Evolutionary conservation across 768 basidiomycete species (phyloP).

Genomic region (Neoboletus subvelutipes): DNA sequence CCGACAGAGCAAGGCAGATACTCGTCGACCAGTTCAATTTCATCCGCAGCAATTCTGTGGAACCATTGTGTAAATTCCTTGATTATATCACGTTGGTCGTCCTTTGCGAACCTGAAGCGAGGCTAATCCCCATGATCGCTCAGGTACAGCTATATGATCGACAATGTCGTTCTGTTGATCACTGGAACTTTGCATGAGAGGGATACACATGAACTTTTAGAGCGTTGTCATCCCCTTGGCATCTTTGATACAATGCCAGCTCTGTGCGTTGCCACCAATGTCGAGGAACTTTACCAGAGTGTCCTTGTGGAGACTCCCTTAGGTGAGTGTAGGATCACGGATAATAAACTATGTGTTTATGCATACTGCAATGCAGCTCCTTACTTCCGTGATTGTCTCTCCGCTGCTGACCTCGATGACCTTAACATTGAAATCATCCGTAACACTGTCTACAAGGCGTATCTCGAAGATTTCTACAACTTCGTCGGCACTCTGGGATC

Average conservation of each 20-base stretch:
- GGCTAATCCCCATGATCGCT: conserved; percentile 7
- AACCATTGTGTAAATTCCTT: conserved; percentile 87
- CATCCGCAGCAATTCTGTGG: conserved; percentile 85
- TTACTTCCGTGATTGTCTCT: conserved; percentile 95
- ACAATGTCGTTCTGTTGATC: conserved; percentile 96
- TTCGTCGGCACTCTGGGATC: conserved; percentile 78
- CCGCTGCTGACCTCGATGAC: conserved; percentile 95
- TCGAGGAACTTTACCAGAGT: conserved; percentile 95
- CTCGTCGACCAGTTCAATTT: conserved; percentile 98
- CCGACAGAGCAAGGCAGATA: conserved; percentile 94
- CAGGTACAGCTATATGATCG: conserved; percentile 99
- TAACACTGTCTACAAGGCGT: conserved; percentile 98
- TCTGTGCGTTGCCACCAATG: conserved; percentile 97
- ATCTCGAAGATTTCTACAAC: conserved; percentile 94
- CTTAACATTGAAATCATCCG: conserved; percentile 99
- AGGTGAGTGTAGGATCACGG: conserved; percentile 52
- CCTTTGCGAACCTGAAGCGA: not conserved
- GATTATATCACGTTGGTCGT: conserved; percentile 93
- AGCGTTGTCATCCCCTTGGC: conserved; percentile 95
- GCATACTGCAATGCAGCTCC: conserved; percentile 52
- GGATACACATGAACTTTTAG: conserved; percentile 94
- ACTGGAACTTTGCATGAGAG: conserved; percentile 96
- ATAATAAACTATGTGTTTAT: conserved; percentile 3
- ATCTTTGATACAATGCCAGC: conserved; percentile 99
- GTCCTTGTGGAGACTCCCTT: conserved; percentile 97